These are phyloP conservation scores for Verbena officinalis DNA, from an alignment of 257 asterid species.

Conservation along the genomic window DNA sequence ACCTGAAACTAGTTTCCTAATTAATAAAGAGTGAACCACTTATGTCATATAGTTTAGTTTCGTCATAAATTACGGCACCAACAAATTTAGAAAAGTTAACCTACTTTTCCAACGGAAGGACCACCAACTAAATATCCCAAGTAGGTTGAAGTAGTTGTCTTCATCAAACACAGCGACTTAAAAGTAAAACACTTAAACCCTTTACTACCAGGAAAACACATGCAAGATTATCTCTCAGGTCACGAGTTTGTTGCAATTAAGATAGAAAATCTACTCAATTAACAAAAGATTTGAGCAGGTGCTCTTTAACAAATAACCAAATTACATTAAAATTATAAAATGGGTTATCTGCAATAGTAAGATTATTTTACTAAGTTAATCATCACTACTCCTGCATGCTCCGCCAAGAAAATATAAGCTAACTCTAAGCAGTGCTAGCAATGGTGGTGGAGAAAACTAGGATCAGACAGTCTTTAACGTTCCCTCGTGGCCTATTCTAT, in stretches of 20 bases:
- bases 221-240: not conserved
- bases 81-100: not conserved
- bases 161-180: not conserved
- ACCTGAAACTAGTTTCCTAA: slow-evolving; percentile 11
- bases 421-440: slow-evolving; percentile 12
- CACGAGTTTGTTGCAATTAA: slow-evolving; percentile 15
- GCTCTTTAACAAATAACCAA: not conserved
- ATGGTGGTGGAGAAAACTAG: slow-evolving; percentile 7
- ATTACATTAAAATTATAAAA: not conserved
- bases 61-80: slow-evolving; percentile 4
- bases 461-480: slow-evolving; percentile 15
- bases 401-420: not conserved
- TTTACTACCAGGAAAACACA: not conserved
- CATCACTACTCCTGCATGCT: not conserved
- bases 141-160: not conserved
- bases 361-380: not conserved
- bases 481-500: slow-evolving; percentile 7
- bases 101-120: slow-evolving; percentile 9
- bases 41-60: slow-evolving; percentile 11
- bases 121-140: not conserved
- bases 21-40: slow-evolving; percentile 17
- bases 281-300: not conserved
- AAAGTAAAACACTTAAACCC: not conserved
- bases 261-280: not conserved
- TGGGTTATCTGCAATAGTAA: not conserved